phyloP scores from a whole-genome alignment of 169 alveolate genomes.

The Plasmodium berghei region DNA sequence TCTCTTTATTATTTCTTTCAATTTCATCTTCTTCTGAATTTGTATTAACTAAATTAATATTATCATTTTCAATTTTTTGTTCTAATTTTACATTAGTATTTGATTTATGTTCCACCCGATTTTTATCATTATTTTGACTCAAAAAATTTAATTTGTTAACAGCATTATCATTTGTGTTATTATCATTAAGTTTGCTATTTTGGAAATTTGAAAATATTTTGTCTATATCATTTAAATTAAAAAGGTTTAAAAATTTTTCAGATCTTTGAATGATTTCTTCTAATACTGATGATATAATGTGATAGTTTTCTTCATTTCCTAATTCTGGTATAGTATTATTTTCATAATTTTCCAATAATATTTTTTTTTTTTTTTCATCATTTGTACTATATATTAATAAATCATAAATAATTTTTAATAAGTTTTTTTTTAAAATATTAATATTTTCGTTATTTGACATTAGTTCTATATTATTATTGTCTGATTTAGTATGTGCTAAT shows the following conservation, averaged over 20 bases:
- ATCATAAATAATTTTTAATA: conserved; percentile 34
- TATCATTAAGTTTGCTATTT: too few species aligned
- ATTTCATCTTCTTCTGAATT: too few species aligned
- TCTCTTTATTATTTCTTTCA: too few species aligned
- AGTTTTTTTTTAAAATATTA: conserved; percentile 41
- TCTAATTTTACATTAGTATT: too few species aligned
- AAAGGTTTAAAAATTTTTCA: conserved; percentile 14
- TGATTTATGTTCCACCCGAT: too few species aligned
- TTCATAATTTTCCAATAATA: not conserved
- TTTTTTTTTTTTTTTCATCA: conserved; percentile 8
- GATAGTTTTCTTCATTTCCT: conserved; percentile 18
- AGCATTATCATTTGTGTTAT: too few species aligned
- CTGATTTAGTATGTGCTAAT: conserved; percentile 19
- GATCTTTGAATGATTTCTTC: conserved; percentile 29
- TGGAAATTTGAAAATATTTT: not conserved
- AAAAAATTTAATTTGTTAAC: too few species aligned
- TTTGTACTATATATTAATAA: conserved; percentile 37
- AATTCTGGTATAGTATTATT: conserved; percentile 5
- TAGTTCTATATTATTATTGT: conserved; percentile 63
- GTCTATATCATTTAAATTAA: conserved; percentile 27
- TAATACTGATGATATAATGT: conserved; percentile 27
- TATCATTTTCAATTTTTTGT: too few species aligned
- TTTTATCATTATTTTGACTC: too few species aligned
- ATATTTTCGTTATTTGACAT: conserved; percentile 28
- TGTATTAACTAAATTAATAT: too few species aligned